Evolutionary conservation across 2,329 filamentous ascomycete species (phyloP), one percentile per base, ranked within the genome.

Genomic region (Camillea tinctor): DNA sequence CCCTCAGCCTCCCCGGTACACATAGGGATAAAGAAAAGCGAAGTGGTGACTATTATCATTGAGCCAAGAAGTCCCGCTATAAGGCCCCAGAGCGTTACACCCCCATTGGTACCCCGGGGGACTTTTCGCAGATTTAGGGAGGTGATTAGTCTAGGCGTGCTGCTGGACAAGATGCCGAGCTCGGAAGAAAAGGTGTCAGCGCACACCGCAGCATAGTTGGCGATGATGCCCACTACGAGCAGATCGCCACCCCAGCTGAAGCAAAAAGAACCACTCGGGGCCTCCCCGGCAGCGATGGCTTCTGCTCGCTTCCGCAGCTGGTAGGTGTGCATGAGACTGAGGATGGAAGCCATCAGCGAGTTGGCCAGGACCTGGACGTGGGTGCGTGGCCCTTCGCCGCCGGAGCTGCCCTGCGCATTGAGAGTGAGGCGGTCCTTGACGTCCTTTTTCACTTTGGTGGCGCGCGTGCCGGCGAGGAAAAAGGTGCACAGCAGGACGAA

Each of bases 151-250:
- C 93, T 87, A 8, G 95, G 95, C 51, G 85, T 79, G 22, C 83
- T 83, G 60, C 82, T 85, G 6, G 93, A 90, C 13, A 99, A 81
- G 59, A 99, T 99, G 15, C 95, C 95, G 20, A 99, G 87, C 78
- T 99, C 95, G 11, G 93, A 97, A 59, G 91, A 93, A 74, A 97
- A 95, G 0, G 95, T 99, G 74, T 99, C 95, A 54, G 94, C 92
- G 20, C 92, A 88, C 9, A 96, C 93, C 54, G 92, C 91, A 23
- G 93, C 94, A 71, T 99, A 99, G 77, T 97, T 94, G 50, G 87
- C 86, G 66, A 90, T 84, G 66, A 90, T 88, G 13, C 88, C 88
- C 20, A 89, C 71, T 11, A 88, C 78, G 3, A 89, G 78, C 4
- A 89, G 73, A 68, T 89, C 87, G 40, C 87, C 87, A 54, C 79